Base-by-base conservation (phyloP, 345 rosid species). In the Bruguiera parviflora region DNA sequence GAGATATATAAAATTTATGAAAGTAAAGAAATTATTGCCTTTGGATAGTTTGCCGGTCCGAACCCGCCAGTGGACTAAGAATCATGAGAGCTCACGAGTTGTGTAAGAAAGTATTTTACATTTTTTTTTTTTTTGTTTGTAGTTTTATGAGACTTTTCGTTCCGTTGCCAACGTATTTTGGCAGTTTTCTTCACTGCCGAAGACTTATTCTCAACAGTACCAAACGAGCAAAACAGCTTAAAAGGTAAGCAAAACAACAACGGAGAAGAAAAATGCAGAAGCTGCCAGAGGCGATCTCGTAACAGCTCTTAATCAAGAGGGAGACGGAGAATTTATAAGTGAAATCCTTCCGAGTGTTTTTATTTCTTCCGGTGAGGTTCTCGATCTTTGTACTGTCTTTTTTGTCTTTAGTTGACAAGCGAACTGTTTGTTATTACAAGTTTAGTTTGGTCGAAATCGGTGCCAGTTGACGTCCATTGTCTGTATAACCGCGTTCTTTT, bases 201-300 rank as follows among this genome's bases (percentile, higher is more conserved):
- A 5, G 59, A 24, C 18, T n/a, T 56, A 18, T 27, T 56, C 1
- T 1, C 25, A 56, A 24, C 59, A 24, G 59, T n/a, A 24, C 19
- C 31, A 9, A 56, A 11, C 31, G 11, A 3, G 31, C 31, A 9
- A 9, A 56, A 15, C 59, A 24, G 28, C 59, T 24, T 11, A 11
- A 43, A 43, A 43, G 62, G 68, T 58, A 76, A 76, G 69, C 83
- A 53, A 43, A 43, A 43, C 49, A 43, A 43, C 49, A 51, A 71
- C 61, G 58, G 20, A 31, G 10, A 51, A n/a, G 8, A 11, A 71
- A 24, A 56, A 58, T 32, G 53, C 24, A 16, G 43, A 69, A 33
- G 72, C 72, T 51, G 64, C 75, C 58, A 18, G 27, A 7, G 53
- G 47, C 60, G 65, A 20, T 11, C 11, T n/a, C 8, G 37, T 7